phyloP scores from a whole-genome alignment of 2,329 filamentous ascomycete genomes.

The Arachnomyces sp. region DNA sequence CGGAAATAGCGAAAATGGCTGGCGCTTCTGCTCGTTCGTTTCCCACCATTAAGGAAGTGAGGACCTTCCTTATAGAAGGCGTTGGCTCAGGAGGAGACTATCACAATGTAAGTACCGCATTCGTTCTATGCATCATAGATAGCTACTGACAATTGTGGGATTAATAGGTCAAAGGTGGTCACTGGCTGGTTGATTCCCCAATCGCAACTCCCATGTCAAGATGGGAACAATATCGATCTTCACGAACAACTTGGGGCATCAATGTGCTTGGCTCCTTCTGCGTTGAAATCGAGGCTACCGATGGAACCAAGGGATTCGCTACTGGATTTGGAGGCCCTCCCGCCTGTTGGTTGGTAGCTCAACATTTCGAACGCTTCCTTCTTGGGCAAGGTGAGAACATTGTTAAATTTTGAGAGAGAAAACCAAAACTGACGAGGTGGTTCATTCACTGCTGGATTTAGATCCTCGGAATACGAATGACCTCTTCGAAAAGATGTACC shows the following conservation, averaged over 20 bases:
- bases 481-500: constrained; percentile 94
- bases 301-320: constrained; percentile 89
- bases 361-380: constrained; percentile 89
- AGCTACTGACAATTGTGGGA: constrained; percentile 1
- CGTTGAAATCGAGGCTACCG: constrained; percentile 77
- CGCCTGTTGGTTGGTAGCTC: constrained; percentile 86
- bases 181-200: constrained; percentile 82
- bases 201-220: constrained; percentile 89
- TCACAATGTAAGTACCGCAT: constrained; percentile 68
- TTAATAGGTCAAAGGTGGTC: constrained; percentile 38
- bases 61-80: constrained; percentile 40
- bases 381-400: constrained; percentile 58
- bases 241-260: constrained; percentile 88
- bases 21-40: constrained; percentile 18
- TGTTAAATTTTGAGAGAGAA: not conserved
- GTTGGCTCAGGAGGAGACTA: constrained; percentile 53
- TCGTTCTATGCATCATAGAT: not conserved
- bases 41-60: constrained; percentile 39
- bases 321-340: constrained; percentile 91
- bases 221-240: constrained; percentile 81
- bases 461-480: constrained; percentile 88
- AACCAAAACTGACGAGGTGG: not conserved
- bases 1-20: too few relatives aligned
- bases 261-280: constrained; percentile 91
- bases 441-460: constrained; percentile 18